Conservation (phyloP, 2,329 filamentous ascomycete species). For the Colletotrichum tropicale region DNA sequence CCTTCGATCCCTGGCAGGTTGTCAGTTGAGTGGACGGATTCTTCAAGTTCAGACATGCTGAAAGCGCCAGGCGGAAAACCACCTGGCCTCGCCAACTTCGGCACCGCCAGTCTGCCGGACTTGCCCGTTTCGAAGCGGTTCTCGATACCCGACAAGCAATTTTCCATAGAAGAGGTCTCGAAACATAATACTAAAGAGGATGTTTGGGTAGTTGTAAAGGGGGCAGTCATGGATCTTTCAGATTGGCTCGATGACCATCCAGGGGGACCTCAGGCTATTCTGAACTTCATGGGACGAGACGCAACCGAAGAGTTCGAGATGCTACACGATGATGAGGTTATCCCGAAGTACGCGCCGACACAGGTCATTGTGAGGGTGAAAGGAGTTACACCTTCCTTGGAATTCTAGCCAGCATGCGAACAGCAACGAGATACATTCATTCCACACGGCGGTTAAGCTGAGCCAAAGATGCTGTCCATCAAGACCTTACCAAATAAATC, state of each 20-base stretch:
- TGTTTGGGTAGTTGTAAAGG: constrained; percentile 98
- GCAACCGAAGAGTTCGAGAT: constrained; percentile 97
- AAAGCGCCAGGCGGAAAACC: too few species aligned
- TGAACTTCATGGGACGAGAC: constrained; percentile 98
- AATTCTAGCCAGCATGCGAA: too few species aligned
- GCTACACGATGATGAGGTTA: constrained; percentile 98
- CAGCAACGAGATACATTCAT: too few species aligned
- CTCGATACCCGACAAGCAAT: constrained; percentile 90
- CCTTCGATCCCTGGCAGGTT: constrained; percentile 89
- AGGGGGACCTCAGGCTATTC: constrained; percentile 92
- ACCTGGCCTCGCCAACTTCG: constrained; percentile 39
- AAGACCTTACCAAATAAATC: constrained; percentile 69
- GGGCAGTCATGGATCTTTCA: constrained; percentile 89
- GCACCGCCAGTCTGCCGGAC: constrained; percentile 43
- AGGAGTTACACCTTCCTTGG: constrained; percentile 49
- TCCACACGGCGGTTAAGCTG: too few species aligned
- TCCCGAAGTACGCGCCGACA: constrained; percentile 93
- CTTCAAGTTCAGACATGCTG: too few species aligned
- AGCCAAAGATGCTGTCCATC: constrained; percentile 69
- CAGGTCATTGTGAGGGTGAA: constrained; percentile 96
- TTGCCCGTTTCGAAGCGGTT: constrained; percentile 73
- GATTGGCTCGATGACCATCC: constrained; percentile 99
- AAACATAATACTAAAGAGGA: constrained; percentile 99
- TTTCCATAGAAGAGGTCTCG: constrained; percentile 88
- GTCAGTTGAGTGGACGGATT: constrained; percentile 84